Percentiles rank a stretch among this genome's conserved stretches.
Evolutionary conservation across 306 rosid genomes (phyloP).

Genomic region (Trifolium repens): DNA sequence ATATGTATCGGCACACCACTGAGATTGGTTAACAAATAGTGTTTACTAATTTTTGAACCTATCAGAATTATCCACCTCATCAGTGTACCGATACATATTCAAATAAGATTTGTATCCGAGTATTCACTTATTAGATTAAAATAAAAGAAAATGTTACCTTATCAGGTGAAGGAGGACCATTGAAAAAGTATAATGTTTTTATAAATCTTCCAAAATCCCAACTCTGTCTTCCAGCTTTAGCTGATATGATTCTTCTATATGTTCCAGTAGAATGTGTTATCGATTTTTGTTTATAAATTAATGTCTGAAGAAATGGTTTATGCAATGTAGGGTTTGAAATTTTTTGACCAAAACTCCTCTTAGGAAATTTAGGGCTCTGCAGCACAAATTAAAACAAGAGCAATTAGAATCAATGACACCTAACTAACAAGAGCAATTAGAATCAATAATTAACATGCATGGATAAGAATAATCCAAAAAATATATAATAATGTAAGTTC

Average conservation of each 20-base stretch:
- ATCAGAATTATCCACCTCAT: too few species aligned
- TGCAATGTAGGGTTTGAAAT: slow-evolving; percentile 57
- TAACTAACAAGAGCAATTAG: not conserved
- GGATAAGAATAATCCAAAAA: not conserved
- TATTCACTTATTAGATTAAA: not conserved
- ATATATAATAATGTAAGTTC: not conserved
- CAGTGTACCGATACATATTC: too few species aligned
- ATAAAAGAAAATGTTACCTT: slow-evolving; percentile 58
- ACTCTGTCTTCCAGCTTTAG: slow-evolving; percentile 64
- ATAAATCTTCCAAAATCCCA: slow-evolving; percentile 90
- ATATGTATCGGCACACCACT: too few species aligned
- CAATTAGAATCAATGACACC: not conserved
- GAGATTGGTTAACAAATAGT: too few species aligned
- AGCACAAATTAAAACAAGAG: slow-evolving; percentile 16
- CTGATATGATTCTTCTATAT: slow-evolving; percentile 49
- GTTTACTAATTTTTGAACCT: too few species aligned
- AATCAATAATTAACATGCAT: slow-evolving; percentile 30
- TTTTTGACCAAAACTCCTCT: slow-evolving; percentile 44
- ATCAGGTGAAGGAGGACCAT: slow-evolving; percentile 81
- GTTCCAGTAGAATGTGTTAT: slow-evolving; percentile 47
- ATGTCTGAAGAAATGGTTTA: slow-evolving; percentile 76
- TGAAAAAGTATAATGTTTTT: slow-evolving; percentile 76
- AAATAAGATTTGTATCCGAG: too few species aligned
- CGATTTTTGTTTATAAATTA: slow-evolving; percentile 44
- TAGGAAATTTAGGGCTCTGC: slow-evolving; percentile 66